Base-by-base conservation (phyloP, 257 asterid species). In the Scutellaria baicalensis region DNA sequence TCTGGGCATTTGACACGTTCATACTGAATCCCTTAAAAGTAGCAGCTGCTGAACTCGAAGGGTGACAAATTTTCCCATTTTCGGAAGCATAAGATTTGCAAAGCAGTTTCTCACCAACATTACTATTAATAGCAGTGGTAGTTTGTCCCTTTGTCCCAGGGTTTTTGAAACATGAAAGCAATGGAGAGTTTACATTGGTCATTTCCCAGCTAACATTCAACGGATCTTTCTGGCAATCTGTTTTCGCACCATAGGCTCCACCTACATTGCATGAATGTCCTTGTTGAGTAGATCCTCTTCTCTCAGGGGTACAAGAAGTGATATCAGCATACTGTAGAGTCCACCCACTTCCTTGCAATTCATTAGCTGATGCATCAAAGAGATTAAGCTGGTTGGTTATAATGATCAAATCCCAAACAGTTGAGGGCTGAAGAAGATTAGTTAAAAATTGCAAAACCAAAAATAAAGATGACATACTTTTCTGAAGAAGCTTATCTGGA, bases 341-440 rank as follows among this genome's bases (percentile, higher is more conserved):
- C 75, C 54, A 73, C 66, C 66, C 66, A 27, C 73, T 67, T 48
- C 62, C 77, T 66, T 73, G 81, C 67, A 60, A 55, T 75, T 62
- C 64, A 69, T 71, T 75, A 39, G 81, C 73, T 51, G 79, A 74
- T 75, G 77, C 83, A 80, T 66, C 18, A 70, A 66, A 67, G 59
- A 72, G 10, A 54, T 48, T 62, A 60, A 4, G 35, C 6, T 10
- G 66, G 65, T 56, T 59, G 68, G 68, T 71, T 63, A 56, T 20
- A 64, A 18, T 42, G 68, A 59, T 17, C 62, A 56, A 56, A 62
- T 23, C 20, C 40, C 10, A 36, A 31, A 71, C 64, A 36, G 51
- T 16, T 49, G 66, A 42, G 66, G 36, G 27, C 35, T 27, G 44
- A 39, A 27, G 63, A 14, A 67, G 52, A 49, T 27, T 13, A 9